Conservation (phyloP, 805 yeast genomes). For the Pichia manshurica region DNA sequence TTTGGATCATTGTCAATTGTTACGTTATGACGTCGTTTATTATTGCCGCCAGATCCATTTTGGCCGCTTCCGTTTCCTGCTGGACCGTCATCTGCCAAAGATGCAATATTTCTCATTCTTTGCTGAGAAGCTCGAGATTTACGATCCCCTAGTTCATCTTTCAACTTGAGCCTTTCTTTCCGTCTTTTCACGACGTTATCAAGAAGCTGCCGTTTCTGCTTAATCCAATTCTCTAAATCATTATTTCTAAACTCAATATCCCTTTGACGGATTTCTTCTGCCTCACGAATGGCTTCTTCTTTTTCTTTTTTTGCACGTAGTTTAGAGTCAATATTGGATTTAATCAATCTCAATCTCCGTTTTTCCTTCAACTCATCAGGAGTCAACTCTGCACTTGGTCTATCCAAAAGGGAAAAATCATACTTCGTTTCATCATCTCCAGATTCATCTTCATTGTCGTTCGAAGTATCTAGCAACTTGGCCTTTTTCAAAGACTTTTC, state of each 20-base stretch:
- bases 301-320: conserved; percentile 76
- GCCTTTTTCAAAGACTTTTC: conserved; percentile 69
- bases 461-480: conserved; percentile 28
- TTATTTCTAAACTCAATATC: conserved; percentile 74
- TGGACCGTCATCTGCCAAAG: conserved; percentile 63
- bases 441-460: conserved; percentile 52
- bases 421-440: conserved; percentile 41
- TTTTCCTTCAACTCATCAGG: conserved; percentile 84
- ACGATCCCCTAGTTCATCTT: conserved; percentile 77
- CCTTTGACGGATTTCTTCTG: conserved; percentile 52
- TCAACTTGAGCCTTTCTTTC: conserved; percentile 63
- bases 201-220: conserved; percentile 57
- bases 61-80: conserved; percentile 10
- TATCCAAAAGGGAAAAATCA: conserved; percentile 66
- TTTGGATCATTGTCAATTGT: conserved; percentile 86
- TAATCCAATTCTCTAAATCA: conserved; percentile 77
- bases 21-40: conserved; percentile 49
- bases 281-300: conserved; percentile 52
- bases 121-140: conserved; percentile 88
- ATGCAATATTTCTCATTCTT: conserved; percentile 87
- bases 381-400: conserved; percentile 76
- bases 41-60: conserved; percentile 16
- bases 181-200: conserved; percentile 51
- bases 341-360: conserved; percentile 72
- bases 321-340: conserved; percentile 87